These are phyloP conservation scores for Tardiomyces digboiensis DNA, from an alignment of 1,139 yeast species.

Conservation along the genomic window DNA sequence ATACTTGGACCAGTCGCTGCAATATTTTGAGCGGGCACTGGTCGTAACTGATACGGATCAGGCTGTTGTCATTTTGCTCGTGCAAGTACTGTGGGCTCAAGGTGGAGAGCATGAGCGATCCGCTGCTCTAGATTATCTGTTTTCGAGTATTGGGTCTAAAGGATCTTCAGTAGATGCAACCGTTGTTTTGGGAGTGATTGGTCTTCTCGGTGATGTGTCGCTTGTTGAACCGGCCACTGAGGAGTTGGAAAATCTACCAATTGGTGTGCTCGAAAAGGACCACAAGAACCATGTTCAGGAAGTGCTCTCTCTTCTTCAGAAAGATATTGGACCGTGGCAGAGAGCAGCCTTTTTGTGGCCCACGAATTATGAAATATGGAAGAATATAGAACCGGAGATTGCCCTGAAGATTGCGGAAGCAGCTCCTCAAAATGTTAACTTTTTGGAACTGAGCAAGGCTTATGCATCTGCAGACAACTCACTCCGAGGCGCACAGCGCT, in stretches of 20 bases:
- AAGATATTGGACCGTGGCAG: conserved; percentile 42
- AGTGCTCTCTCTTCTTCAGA: conserved; percentile 43
- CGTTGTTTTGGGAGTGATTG: conserved; percentile 71
- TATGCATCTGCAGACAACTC: conserved; percentile 36
- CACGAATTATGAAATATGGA: conserved; percentile 60
- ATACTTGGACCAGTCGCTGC: conserved; percentile 55
- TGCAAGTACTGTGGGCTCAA: conserved; percentile 72
- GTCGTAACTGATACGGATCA: conserved; percentile 45
- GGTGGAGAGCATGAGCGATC: conserved; percentile 54
- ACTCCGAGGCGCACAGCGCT: conserved; percentile 51
- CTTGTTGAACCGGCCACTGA: conserved; percentile 55
- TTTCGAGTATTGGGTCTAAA: conserved; percentile 45
- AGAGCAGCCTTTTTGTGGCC: conserved; percentile 70
- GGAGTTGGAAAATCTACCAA: conserved; percentile 47
- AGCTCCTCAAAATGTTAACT: conserved; percentile 36
- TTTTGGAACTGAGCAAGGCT: conserved; percentile 43
- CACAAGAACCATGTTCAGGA: conserved; percentile 34
- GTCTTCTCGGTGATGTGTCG: conserved; percentile 50
- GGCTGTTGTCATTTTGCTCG: conserved; percentile 58
- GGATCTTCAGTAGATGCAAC: conserved; percentile 57
- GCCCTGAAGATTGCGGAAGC: conserved; percentile 43
- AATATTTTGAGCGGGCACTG: conserved; percentile 54
- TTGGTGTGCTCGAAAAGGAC: conserved; percentile 42
- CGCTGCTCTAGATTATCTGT: conserved; percentile 52
- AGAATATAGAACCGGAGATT: conserved; percentile 40